Evolutionary conservation across 495 filamentous ascomycete genomes (phyloP).

Genomic region (Xylaria sp.): DNA sequence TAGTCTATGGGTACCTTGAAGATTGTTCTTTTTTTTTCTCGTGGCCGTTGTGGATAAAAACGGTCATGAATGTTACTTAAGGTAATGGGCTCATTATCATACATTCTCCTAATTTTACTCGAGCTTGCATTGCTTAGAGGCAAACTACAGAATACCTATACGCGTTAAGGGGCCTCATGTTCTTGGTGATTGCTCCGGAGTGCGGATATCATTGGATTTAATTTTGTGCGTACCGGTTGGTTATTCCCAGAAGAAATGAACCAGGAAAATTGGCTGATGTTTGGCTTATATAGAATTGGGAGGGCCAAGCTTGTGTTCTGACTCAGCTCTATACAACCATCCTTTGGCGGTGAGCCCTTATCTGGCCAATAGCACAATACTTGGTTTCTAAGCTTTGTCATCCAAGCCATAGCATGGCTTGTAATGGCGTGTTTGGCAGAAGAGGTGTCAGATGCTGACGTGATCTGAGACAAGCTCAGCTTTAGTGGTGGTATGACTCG

Average conservation of each 20-base stretch:
- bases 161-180: neutral
- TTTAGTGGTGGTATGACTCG: neutral
- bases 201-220: neutral
- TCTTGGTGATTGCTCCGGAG: neutral
- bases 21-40: no score
- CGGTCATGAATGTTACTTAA: neutral
- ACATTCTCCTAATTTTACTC: neutral
- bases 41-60: no score
- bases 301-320: slow-evolving; percentile 2
- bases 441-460: slow-evolving; percentile 12
- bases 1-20: neutral
- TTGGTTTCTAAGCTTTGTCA: slow-evolving; percentile 8
- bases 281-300: neutral
- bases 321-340: neutral
- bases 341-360: slow-evolving; percentile 10
- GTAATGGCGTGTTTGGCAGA: slow-evolving; percentile 1
- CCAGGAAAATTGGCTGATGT: neutral
- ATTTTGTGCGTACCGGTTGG: neutral
- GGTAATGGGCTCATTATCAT: neutral
- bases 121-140: neutral
- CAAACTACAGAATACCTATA: neutral
- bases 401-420: neutral
- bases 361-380: slow-evolving; percentile 3
- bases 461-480: slow-evolving; percentile 10
- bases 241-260: neutral